phyloP scores from a whole-genome alignment of 768 basidiomycete genomes.

The Termitomyces sp. region DNA sequence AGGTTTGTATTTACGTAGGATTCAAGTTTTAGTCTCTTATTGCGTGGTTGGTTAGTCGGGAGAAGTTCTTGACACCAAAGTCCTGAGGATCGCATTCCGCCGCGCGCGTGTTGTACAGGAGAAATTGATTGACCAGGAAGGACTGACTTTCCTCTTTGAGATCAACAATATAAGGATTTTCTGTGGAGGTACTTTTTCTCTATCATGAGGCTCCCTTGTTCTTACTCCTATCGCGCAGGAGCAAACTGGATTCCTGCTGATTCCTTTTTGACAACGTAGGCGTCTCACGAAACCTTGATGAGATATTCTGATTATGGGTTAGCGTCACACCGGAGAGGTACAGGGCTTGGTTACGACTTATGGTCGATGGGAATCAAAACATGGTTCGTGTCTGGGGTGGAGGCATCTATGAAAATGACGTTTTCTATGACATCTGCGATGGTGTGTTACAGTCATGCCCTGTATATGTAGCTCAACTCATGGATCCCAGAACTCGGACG shows the following conservation, averaged over 20 bases:
- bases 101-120: constrained; percentile 77
- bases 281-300: constrained; percentile 2
- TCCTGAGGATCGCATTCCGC: constrained; percentile 70
- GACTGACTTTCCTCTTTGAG: constrained; percentile 85
- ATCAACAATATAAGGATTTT: constrained; percentile 87
- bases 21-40: background rate
- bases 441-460: constrained; percentile 30
- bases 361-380: constrained; percentile 90
- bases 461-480: background rate
- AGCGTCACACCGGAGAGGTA: constrained; percentile 55
- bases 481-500: constrained; percentile 54
- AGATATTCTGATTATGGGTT: background rate
- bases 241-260: constrained; percentile 96
- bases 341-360: constrained; percentile 74
- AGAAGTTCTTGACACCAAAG: constrained; percentile 45
- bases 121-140: constrained; percentile 68
- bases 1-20: constrained; percentile 30
- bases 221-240: constrained; percentile 30
- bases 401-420: constrained; percentile 79
- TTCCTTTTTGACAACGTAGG: constrained; percentile 79
- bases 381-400: constrained; percentile 94
- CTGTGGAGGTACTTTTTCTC: constrained; percentile 56
- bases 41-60: constrained; percentile 33
- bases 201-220: background rate
- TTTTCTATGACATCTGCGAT: constrained; percentile 83